Evolutionary conservation across 768 basidiomycete genomes (phyloP).

Genomic region (Favolaschia claudopus): DNA sequence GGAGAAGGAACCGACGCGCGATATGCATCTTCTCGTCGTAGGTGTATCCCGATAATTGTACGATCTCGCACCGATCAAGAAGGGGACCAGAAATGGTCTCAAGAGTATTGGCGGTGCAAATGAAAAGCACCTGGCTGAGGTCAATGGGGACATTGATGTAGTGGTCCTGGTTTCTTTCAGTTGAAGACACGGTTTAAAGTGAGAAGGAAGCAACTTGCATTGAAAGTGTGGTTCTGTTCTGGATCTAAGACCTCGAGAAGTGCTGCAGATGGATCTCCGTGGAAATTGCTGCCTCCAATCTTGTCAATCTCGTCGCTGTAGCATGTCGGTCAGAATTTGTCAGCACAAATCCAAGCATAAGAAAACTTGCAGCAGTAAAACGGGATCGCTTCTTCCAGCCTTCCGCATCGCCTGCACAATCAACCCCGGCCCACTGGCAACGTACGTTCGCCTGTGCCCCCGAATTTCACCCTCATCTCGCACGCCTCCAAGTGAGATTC

Average conservation of each 20-base stretch:
- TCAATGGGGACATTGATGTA: constrained; percentile 91
- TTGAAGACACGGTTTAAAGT: neutral
- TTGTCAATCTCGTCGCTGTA: constrained; percentile 90
- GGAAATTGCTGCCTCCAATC: constrained; percentile 84
- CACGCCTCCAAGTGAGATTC: constrained; percentile 91
- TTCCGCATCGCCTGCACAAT: constrained; percentile 89
- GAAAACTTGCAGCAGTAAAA: constrained; percentile 67
- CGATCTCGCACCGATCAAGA: constrained; percentile 88
- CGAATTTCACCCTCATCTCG: constrained; percentile 90
- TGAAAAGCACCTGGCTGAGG: constrained; percentile 87
- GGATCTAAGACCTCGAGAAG: constrained; percentile 93
- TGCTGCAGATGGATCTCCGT: constrained; percentile 92
- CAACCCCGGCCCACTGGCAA: constrained; percentile 85
- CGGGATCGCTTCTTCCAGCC: constrained; percentile 80
- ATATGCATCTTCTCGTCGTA: constrained; percentile 93
- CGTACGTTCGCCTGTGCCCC: constrained; percentile 86
- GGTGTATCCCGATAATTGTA: constrained; percentile 86
- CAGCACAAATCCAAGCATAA: constrained; percentile 34
- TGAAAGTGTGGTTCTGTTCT: constrained; percentile 88
- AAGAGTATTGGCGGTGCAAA: constrained; percentile 91
- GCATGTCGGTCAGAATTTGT: too few species aligned
- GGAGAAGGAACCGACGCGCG: constrained; percentile 84
- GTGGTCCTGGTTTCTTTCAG: constrained; percentile 69
- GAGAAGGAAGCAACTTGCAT: constrained; percentile 49
- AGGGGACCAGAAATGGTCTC: constrained; percentile 90